phyloP scores from a whole-genome alignment of 2,329 filamentous ascomycete species.

The Colletotrichum endophyticum region DNA sequence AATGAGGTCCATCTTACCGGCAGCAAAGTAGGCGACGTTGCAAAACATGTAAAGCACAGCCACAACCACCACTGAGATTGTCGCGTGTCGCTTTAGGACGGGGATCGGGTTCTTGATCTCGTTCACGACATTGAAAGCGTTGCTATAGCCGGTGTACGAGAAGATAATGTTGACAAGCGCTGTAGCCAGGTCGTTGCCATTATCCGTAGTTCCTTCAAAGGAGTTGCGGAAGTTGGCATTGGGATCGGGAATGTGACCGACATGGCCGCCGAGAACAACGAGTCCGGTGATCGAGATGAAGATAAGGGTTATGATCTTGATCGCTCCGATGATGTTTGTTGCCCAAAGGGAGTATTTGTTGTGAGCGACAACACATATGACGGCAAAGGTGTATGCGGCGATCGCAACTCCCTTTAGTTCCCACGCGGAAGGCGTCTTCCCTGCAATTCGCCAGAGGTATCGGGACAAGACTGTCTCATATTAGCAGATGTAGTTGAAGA shows the following conservation, averaged over 20 bases:
- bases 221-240: constrained; percentile 38
- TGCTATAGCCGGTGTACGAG: constrained; percentile 61
- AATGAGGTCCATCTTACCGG: not conserved
- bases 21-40: constrained; percentile 65
- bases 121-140: constrained; percentile 67
- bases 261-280: constrained; percentile 56
- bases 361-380: constrained; percentile 55
- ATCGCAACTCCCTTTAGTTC: constrained; percentile 70
- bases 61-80: constrained; percentile 54
- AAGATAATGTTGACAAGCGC: constrained; percentile 65
- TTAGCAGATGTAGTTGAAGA: not conserved
- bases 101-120: constrained; percentile 66
- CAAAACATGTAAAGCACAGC: constrained; percentile 61
- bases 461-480: constrained; percentile 55
- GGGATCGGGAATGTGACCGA: constrained; percentile 33
- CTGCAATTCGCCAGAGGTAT: constrained; percentile 66
- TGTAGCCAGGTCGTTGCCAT: constrained; percentile 41
- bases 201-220: constrained; percentile 38
- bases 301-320: constrained; percentile 67
- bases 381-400: constrained; percentile 65
- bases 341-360: constrained; percentile 63
- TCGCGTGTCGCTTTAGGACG: constrained; percentile 55
- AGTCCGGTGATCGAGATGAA: constrained; percentile 67
- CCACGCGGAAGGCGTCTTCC: constrained; percentile 58
- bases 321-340: constrained; percentile 58